These are phyloP conservation scores for Blastomyces silverae DNA, from an alignment of 2,329 filamentous ascomycete genomes.

Conservation along the genomic window DNA sequence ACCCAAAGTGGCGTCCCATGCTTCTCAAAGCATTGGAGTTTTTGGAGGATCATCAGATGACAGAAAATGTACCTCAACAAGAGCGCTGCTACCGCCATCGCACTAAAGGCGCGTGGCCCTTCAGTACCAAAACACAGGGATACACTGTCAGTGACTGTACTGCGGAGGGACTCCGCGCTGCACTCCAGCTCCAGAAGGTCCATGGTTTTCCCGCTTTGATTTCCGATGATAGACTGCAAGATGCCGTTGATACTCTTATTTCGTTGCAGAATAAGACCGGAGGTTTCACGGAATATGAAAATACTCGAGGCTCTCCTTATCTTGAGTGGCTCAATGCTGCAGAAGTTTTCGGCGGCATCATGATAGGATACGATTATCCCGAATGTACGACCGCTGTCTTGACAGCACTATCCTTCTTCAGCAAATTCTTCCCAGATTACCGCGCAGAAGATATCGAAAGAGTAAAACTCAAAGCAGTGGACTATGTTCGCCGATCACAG, in stretches of 20 bases:
- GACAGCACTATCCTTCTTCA: conserved; percentile 77
- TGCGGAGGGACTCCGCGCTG: conserved; percentile 79
- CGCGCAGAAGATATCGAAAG: conserved; percentile 64
- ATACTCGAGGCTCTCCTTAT: conserved; percentile 65
- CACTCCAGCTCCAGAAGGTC: conserved; percentile 74
- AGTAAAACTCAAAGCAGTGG: conserved; percentile 66
- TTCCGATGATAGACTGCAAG: conserved; percentile 69
- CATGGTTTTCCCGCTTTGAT: conserved; percentile 68
- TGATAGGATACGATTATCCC: conserved; percentile 98
- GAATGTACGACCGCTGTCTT: conserved; percentile 96
- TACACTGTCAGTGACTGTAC: conserved; percentile 96
- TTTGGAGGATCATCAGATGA: conserved; percentile 84
- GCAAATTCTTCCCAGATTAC: conserved; percentile 73
- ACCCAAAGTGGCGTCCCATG: conserved; percentile 75
- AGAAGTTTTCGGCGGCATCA: conserved; percentile 93
- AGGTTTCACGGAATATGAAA: conserved; percentile 86
- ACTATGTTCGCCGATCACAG: conserved; percentile 77
- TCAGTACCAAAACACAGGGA: conserved; percentile 85
- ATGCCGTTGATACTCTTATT: conserved; percentile 83
- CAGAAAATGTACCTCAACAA: conserved; percentile 71
- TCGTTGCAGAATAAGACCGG: conserved; percentile 84
- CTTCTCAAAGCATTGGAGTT: conserved; percentile 74
- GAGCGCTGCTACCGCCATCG: conserved; percentile 80
- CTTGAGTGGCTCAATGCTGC: conserved; percentile 88
- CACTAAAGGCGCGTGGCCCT: conserved; percentile 90